Base-by-base conservation (phyloP, 23 red algal genomes). In the Gracilaria caudata region DNA sequence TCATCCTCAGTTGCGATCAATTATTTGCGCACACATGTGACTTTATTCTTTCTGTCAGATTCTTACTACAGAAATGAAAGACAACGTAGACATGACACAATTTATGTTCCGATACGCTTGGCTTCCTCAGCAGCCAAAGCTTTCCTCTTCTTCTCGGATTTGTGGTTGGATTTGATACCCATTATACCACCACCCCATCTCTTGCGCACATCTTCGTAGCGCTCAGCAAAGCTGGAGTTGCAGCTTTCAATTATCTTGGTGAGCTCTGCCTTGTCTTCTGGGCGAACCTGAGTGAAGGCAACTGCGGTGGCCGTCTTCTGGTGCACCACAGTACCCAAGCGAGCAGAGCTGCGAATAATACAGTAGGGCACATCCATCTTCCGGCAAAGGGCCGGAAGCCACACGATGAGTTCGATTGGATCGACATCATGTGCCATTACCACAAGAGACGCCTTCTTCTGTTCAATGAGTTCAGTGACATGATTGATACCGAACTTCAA, bases 351-450 rank as follows among this genome's bases (percentile, higher is more conserved):
- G 81, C 92, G 94, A 36, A 98, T 87, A 73, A 98, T 98, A 60
- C 92, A 94, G 73, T 95, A 98, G 11, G 96, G 96, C n/a, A 98
- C 88, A 65, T 95, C 96, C 89, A 98, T 94, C 77, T 98, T 98
- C 20, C 87, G 89, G 82, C 96, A 98, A 26, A 98, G 85, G 17
- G 96, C 93, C 5, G 96, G 96, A 29, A 98, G 58, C 90, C 94
- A 98, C 36, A 98, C 82, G 35, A 98, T 88, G 51, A 98, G 73
- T 78, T 98, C 96, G 51, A 98, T 92, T 9, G 96, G 96, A 54
- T 93, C 96, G 24, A 98, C 96, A 70, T 98, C 96, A 65, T 98
- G 92, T 17, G 96, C 96, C 35, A 98, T 98, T 23, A 98, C 89
- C 25, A 98, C 96, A 46, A 98, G 82, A 33, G 77, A 64, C 1